Conservation (phyloP, 1,139 yeast species). For the Hemisphaericaspora xylofermentans region DNA sequence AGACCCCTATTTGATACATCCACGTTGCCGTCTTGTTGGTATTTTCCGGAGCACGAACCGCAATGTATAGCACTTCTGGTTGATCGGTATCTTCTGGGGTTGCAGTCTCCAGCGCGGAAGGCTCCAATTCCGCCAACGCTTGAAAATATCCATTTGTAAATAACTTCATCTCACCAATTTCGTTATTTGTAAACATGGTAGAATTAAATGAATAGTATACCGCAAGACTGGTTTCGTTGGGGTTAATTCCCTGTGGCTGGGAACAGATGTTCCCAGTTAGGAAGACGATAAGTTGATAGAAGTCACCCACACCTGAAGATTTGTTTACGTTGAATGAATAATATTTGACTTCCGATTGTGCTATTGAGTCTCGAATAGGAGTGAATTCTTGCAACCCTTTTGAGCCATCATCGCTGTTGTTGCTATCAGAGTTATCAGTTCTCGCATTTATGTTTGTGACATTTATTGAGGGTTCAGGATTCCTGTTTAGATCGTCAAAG, state of each 20-base stretch:
- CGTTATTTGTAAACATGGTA: constrained; percentile 33
- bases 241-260: constrained; percentile 37
- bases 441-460: not conserved
- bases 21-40: constrained; percentile 41
- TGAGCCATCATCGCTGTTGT: constrained; percentile 11
- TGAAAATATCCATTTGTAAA: constrained; percentile 54
- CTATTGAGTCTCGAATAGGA: constrained; percentile 41
- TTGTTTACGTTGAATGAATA: constrained; percentile 49
- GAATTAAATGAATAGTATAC: constrained; percentile 53
- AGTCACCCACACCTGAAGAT: constrained; percentile 45
- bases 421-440: not conserved
- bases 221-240: constrained; percentile 38
- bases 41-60: constrained; percentile 48
- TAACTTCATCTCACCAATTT: constrained; percentile 29
- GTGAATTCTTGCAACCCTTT: constrained; percentile 44
- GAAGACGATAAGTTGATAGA: constrained; percentile 54
- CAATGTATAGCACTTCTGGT: constrained; percentile 40
- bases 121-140: constrained; percentile 43
- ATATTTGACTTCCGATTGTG: constrained; percentile 39
- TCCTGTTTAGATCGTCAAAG: not conserved
- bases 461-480: not conserved
- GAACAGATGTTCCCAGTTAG: constrained; percentile 60
- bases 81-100: constrained; percentile 18
- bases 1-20: constrained; percentile 68
- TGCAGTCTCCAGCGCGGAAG: not conserved